Evolutionary conservation across 345 rosid species (phyloP).

Genomic region (Noccaea caerulescens): DNA sequence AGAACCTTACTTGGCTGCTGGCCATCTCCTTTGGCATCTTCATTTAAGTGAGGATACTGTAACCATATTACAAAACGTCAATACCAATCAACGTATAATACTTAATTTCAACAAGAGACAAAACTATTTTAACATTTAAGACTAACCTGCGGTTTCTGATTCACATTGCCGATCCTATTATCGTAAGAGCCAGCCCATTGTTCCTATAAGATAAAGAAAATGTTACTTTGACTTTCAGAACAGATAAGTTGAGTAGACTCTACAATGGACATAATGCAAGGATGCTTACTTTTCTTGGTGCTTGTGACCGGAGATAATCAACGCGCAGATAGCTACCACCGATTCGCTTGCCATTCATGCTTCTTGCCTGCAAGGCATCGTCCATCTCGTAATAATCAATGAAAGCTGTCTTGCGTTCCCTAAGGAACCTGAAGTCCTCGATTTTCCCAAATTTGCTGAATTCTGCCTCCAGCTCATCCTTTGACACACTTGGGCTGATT

Average conservation of each 20-base stretch:
- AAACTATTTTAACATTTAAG: neutral
- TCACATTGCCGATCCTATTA: slow-evolving; percentile 54
- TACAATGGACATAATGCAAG: slow-evolving; percentile 1
- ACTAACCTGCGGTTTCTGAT: slow-evolving; percentile 63
- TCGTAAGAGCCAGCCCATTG: slow-evolving; percentile 60
- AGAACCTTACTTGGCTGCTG: slow-evolving; percentile 85
- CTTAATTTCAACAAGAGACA: slow-evolving; percentile 17
- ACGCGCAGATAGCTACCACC: slow-evolving; percentile 89
- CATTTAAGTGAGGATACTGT: slow-evolving; percentile 62
- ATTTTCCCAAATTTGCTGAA: slow-evolving; percentile 79
- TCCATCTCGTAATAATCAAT: slow-evolving; percentile 72
- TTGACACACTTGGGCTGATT: slow-evolving; percentile 63
- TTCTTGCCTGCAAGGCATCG: slow-evolving; percentile 82
- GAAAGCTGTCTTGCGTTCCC: slow-evolving; percentile 82
- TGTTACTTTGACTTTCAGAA: slow-evolving; percentile 13
- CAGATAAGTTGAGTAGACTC: neutral
- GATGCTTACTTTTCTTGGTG: slow-evolving; percentile 72
- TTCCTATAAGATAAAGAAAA: slow-evolving; percentile 57
- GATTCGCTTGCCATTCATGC: slow-evolving; percentile 79
- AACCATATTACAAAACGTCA: slow-evolving; percentile 19
- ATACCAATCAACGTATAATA: slow-evolving; percentile 2
- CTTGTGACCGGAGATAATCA: slow-evolving; percentile 81
- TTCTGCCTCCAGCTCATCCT: slow-evolving; percentile 76
- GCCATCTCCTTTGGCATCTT: slow-evolving; percentile 58
- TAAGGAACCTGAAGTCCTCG: slow-evolving; percentile 77